A percentile compares a stretch with the other conserved stretches of the same genome.
phyloP scores from a whole-genome alignment of 371 early-diverging fungal genomes.

The Actinomucor elegans region DNA sequence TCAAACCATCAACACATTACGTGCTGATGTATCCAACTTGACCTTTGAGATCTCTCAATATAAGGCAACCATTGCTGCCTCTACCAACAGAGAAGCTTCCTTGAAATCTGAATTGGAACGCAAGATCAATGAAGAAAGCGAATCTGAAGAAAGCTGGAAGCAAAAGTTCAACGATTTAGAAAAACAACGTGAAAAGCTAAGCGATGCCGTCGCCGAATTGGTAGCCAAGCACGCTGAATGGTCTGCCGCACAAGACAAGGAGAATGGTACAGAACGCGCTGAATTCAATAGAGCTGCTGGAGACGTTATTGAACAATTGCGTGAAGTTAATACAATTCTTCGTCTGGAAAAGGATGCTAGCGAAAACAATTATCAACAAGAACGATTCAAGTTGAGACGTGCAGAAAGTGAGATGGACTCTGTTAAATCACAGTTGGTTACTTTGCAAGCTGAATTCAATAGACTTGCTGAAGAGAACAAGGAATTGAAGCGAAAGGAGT shows the following conservation, averaged over 20 bases:
- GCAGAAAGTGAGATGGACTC: neutral
- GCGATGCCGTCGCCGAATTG: neutral
- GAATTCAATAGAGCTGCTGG: neutral
- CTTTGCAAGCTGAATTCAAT: neutral
- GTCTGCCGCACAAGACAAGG: neutral
- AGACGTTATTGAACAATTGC: constrained; percentile 1
- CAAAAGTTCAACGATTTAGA: neutral
- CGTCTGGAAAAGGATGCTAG: constrained; percentile 10
- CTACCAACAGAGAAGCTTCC: neutral
- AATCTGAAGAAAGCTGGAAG: constrained; percentile 3
- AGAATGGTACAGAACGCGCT: constrained; percentile 1
- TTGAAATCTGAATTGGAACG: constrained; percentile 1
- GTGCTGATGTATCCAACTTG: constrained; percentile 10
- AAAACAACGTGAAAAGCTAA: constrained; percentile 2
- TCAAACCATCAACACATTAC: constrained; percentile 1
- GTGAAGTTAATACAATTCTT: constrained; percentile 1
- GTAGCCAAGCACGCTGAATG: constrained; percentile 9
- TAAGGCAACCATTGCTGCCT: constrained; percentile 3
- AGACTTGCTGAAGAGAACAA: constrained; percentile 5
- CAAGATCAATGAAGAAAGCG: neutral
- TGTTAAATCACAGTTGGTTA: neutral
- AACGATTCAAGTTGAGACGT: neutral
- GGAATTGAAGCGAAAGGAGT: neutral
- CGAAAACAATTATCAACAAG: constrained; percentile 3
- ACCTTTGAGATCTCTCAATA: constrained; percentile 7